phyloP scores from a whole-genome alignment of 306 rosid genomes.

The Astragalus membranaceus region DNA sequence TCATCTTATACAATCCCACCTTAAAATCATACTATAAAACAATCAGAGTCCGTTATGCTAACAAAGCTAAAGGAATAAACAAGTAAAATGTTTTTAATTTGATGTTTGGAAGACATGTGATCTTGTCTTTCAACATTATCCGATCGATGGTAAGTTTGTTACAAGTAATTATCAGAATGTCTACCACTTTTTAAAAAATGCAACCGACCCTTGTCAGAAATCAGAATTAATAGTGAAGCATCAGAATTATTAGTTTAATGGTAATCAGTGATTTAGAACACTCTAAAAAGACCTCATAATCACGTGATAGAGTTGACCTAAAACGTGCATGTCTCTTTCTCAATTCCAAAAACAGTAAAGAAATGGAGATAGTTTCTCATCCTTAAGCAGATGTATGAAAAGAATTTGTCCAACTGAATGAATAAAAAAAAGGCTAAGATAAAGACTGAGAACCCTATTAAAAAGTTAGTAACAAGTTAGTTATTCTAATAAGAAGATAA shows the following conservation, averaged over 20 bases:
- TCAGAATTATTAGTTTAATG: constrained; percentile 14
- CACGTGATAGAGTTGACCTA: constrained; percentile 66
- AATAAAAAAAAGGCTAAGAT: not conserved
- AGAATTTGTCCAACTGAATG: not conserved
- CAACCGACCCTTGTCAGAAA: constrained; percentile 36
- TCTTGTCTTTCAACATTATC: not conserved
- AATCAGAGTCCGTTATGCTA: not conserved
- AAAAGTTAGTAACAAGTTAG: too few species aligned
- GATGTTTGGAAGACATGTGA: not conserved
- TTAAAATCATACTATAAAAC: not conserved
- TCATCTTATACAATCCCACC: not conserved
- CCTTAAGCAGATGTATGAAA: too few species aligned
- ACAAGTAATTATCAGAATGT: constrained; percentile 31
- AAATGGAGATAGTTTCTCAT: not conserved
- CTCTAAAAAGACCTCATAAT: constrained; percentile 24
- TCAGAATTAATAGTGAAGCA: constrained; percentile 21
- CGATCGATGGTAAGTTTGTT: not conserved
- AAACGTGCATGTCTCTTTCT: not conserved
- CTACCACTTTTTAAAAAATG: constrained; percentile 16
- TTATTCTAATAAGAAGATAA: too few species aligned
- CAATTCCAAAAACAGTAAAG: not conserved
- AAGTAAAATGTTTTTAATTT: too few species aligned
- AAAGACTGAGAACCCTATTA: not conserved
- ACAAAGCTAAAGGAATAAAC: too few species aligned
- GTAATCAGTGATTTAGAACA: constrained; percentile 8